Conservation (phyloP, 1,284 basidiomycete genomes). For the Ceratobasidium sp. region DNA sequence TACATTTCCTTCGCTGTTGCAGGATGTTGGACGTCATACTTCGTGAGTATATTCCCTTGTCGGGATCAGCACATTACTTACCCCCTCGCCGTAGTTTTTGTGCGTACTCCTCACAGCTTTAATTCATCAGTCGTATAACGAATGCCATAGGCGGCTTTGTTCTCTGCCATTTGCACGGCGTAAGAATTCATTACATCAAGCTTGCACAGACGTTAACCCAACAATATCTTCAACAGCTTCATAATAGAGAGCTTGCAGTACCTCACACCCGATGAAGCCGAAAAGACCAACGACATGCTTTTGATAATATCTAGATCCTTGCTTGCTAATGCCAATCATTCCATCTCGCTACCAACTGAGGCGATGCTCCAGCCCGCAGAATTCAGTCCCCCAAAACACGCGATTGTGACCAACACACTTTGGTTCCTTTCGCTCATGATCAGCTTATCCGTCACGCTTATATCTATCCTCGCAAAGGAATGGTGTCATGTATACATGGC, state of each 20-base stretch:
- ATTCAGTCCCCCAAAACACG: background rate
- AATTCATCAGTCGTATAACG: no score
- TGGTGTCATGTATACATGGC: constrained; percentile 14
- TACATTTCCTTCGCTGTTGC: background rate
- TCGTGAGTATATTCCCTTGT: background rate
- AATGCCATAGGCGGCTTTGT: background rate
- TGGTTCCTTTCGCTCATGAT: constrained; percentile 15
- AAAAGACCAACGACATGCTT: background rate
- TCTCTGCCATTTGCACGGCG: background rate
- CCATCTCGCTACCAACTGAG: background rate
- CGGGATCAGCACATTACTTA: background rate
- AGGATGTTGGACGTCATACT: constrained; percentile 7
- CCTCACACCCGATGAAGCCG: background rate
- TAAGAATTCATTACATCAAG: constrained; percentile 6
- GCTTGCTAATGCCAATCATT: background rate
- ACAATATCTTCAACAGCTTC: no score
- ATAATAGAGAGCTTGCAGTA: constrained; percentile 2
- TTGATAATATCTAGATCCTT: background rate
- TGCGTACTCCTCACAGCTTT: no score
- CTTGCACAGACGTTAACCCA: no score
- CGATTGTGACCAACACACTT: background rate
- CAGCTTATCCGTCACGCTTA: background rate
- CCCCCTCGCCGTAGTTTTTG: background rate
- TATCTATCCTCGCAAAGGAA: constrained; percentile 11
- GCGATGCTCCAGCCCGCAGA: background rate